A percentile compares a stretch with the other conserved stretches of the same genome.
Conservation (phyloP, 352 stramenopile species). For the Globisporangium cylindrosporum region DNA sequence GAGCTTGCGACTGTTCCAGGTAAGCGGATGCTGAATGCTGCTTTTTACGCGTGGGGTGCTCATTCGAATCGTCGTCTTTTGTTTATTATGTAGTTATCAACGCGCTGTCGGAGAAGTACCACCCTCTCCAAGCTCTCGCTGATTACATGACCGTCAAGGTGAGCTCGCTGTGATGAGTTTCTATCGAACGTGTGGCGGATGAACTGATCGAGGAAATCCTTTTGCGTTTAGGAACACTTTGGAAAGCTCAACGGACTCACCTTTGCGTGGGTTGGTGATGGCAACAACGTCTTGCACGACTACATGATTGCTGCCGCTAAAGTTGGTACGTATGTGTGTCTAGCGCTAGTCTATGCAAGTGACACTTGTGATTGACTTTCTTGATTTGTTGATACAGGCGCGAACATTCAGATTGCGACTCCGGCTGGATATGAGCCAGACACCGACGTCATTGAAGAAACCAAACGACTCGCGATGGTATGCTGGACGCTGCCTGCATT, state of each 20-base stretch:
- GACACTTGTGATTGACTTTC: background rate
- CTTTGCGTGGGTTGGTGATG: constrained; percentile 97
- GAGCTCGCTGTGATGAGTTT: background rate
- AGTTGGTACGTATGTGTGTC: constrained; percentile 47
- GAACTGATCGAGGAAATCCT: background rate
- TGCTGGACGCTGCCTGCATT: background rate
- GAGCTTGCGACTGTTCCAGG: constrained; percentile 88
- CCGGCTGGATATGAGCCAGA: constrained; percentile 92
- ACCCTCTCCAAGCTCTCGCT: constrained; percentile 97
- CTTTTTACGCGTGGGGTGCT: background rate
- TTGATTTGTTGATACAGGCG: constrained; percentile 22
- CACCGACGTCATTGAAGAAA: constrained; percentile 87
- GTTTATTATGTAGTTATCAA: constrained; percentile 91
- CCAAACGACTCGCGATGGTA: constrained; percentile 77
- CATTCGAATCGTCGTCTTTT: background rate
- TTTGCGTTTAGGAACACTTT: constrained; percentile 65
- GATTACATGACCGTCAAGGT: constrained; percentile 97
- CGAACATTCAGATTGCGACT: constrained; percentile 95
- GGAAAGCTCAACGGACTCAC: constrained; percentile 88
- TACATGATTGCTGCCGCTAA: constrained; percentile 94
- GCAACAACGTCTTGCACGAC: constrained; percentile 98
- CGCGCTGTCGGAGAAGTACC: constrained; percentile 96
- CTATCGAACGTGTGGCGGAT: background rate
- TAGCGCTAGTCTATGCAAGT: background rate
- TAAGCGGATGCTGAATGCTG: constrained; percentile 1